Conservation (phyloP, 306 rosid genomes). For the Glycine tomentella region DNA sequence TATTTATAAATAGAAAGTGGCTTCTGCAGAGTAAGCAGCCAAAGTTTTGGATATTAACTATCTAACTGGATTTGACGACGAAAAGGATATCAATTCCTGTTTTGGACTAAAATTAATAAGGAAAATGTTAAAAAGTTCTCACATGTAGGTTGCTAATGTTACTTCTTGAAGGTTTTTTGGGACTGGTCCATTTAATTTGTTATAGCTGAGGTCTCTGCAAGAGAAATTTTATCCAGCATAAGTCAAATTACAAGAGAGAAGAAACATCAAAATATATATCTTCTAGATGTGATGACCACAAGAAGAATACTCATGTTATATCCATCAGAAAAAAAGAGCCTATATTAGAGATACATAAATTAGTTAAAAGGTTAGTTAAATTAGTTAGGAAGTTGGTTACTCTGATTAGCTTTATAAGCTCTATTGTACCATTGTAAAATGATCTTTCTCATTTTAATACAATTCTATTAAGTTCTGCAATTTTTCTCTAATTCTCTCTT, state of each 20-base stretch:
- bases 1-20: neutral
- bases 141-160: constrained; percentile 37
- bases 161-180: constrained; percentile 34
- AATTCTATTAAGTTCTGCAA: no score
- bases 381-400: no score
- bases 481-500: no score
- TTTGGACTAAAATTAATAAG: neutral
- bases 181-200: constrained; percentile 58
- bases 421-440: no score
- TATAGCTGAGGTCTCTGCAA: constrained; percentile 76
- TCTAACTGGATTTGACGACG: neutral
- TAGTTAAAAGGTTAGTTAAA: no score
- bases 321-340: neutral
- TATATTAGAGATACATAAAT: no score
- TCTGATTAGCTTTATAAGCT: no score
- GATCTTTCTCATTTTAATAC: no score
- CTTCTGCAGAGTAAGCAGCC: neutral
- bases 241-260: no score
- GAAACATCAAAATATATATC: neutral
- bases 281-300: neutral
- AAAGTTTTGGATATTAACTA: neutral
- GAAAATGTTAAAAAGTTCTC: constrained; percentile 24
- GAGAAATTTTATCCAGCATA: constrained; percentile 5
- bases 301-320: neutral
- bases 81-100: neutral